Evolutionary conservation across 805 yeast genomes (phyloP).

Genomic region (Candida silvatica): DNA sequence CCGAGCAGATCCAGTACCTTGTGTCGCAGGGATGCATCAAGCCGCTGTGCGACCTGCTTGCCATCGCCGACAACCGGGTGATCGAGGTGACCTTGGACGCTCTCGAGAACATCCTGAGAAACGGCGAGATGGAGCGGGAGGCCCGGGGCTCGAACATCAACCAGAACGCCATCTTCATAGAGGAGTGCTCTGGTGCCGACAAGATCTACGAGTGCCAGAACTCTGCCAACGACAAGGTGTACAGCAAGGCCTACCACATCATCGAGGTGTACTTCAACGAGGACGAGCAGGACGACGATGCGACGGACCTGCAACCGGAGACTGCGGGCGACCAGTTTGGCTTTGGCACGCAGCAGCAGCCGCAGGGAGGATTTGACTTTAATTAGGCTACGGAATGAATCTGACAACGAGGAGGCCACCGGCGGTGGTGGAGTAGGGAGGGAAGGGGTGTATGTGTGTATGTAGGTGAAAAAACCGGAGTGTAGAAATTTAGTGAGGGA

Average conservation of each 20-base stretch:
- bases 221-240: slow-evolving; percentile 86
- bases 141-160: slow-evolving; percentile 59
- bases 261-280: slow-evolving; percentile 89
- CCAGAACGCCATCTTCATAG: slow-evolving; percentile 85
- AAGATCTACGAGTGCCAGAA: slow-evolving; percentile 89
- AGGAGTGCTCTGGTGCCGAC: slow-evolving; percentile 98
- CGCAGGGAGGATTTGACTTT: slow-evolving; percentile 42
- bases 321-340: slow-evolving; percentile 75
- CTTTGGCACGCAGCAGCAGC: slow-evolving; percentile 59
- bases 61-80: slow-evolving; percentile 82
- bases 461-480: too few species aligned
- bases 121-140: slow-evolving; percentile 91
- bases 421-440: too few species aligned
- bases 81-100: slow-evolving; percentile 95
- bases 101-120: slow-evolving; percentile 83
- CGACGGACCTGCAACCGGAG: slow-evolving; percentile 67
- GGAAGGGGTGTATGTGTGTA: too few species aligned
- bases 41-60: slow-evolving; percentile 88
- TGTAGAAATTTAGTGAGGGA: too few species aligned
- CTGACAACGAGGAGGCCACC: too few species aligned
- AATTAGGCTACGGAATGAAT: too few species aligned
- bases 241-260: slow-evolving; percentile 81
- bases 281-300: slow-evolving; percentile 61
- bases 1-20: slow-evolving; percentile 88
- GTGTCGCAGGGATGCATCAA: slow-evolving; percentile 95